phyloP scores from a whole-genome alignment of 2,329 filamentous ascomycete genomes.

The Alternaria burnsii region DNA sequence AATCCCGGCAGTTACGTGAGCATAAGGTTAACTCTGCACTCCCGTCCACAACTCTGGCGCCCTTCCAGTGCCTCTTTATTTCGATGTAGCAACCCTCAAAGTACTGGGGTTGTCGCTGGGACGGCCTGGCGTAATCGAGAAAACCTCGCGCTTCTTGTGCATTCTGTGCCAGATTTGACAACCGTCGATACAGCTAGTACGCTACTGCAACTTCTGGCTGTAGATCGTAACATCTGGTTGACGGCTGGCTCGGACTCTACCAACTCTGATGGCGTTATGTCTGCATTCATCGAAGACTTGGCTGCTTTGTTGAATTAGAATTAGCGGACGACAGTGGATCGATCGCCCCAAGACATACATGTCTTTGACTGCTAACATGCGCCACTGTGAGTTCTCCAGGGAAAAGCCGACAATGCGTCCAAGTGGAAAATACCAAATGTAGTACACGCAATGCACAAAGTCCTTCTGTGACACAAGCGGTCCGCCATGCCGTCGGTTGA shows the following conservation, averaged over 20 bases:
- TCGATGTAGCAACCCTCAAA: constrained; percentile 19
- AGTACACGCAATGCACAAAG: constrained; percentile 6
- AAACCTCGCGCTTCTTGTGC: constrained; percentile 28
- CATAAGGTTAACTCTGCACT: constrained; percentile 31
- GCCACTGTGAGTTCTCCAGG: background rate
- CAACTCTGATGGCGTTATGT: constrained; percentile 27
- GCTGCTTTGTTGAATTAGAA: constrained; percentile 21
- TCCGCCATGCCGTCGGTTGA: constrained; percentile 46
- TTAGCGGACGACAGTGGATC: constrained; percentile 1
- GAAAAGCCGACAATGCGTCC: constrained; percentile 20
- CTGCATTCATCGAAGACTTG: constrained; percentile 27
- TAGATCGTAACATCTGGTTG: constrained; percentile 27
- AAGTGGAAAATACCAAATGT: constrained; percentile 10
- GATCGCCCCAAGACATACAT: background rate
- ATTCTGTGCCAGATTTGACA: constrained; percentile 28
- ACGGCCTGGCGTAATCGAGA: constrained; percentile 23
- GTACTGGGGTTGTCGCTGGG: constrained; percentile 19
- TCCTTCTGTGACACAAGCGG: constrained; percentile 27
- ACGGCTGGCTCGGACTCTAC: constrained; percentile 30
- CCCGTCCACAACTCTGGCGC: constrained; percentile 38
- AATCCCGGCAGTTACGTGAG: constrained; percentile 35
- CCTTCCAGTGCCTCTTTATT: constrained; percentile 29
- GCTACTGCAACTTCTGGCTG: constrained; percentile 23
- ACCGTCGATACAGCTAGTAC: constrained; percentile 18
- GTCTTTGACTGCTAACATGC: background rate